Evolutionary conservation across 1,284 basidiomycete genomes (phyloP), one percentile per base, ranked within the genome.

Genomic region (Apiotrichum gracile): DNA sequence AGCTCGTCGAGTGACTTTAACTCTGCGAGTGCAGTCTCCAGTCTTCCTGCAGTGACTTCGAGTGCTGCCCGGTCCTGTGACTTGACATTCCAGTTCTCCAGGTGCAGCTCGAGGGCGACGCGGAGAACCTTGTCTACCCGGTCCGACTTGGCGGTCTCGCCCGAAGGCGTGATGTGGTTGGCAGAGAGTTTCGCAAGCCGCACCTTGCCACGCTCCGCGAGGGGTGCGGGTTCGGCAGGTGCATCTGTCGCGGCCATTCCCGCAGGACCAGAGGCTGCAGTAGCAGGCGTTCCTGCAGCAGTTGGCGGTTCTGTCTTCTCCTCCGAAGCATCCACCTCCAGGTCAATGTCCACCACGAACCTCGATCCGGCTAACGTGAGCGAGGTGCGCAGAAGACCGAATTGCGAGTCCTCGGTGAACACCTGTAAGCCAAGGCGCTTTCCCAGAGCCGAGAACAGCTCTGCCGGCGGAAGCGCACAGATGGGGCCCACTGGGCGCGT

Each of bases 361-460:
- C 66, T 55, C 13, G 58, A 55, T 1, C 71, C 71, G 1, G 71
- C 71, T 8, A 73, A 60, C 7, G 71, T 67, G 2, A 73, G 51
- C 3, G 63, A 61, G 5, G 65, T 64, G 41, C 66, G 66, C 19
- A 68, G 55, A 13, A 69, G 51, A 12, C 70, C 70, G 50, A 73
- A 73, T 57, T 73, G 70, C 6, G 64, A 66, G 44, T 73, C 71
- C 54, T 73, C 71, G 27, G 65, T 57, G 48, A 68, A 73, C 26
- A 64, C 61, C 51, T 72, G 65, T 31, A 73, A 58, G 16, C 59
- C 63, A 5, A 66, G 53, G 12, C 52, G 39, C 37, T 53, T 52
- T 1, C 68, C 61, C 1, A 73, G 57, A 13, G 58, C 47, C 6
- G 62, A 53, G 25, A 73, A 55, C 6, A 73, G 61, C 17, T 68